Percentiles rank a stretch among this genome's conserved stretches.
phyloP scores from a whole-genome alignment of 441 rosid species.

The Eruca vesicaria region DNA sequence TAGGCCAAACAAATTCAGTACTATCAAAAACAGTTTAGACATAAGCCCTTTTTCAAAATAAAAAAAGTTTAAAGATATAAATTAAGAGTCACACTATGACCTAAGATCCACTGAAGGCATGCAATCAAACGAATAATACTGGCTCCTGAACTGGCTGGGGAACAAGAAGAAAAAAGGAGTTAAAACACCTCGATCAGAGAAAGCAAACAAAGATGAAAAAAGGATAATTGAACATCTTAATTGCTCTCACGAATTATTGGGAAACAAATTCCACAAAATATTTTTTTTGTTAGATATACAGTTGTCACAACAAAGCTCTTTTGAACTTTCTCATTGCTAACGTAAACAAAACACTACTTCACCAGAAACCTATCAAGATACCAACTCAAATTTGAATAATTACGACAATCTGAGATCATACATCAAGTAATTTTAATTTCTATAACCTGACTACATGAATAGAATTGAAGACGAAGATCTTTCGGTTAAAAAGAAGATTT shows the following conservation, averaged over 20 bases:
- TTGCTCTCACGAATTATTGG: constrained; percentile 92
- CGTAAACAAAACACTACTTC: constrained; percentile 64
- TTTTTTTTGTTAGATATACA: constrained; percentile 89
- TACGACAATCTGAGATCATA: background rate
- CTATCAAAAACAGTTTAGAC: background rate
- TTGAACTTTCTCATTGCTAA: constrained; percentile 70
- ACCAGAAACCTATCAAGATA: too few species aligned
- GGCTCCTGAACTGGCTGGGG: too few species aligned
- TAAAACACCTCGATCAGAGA: too few species aligned
- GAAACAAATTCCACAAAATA: constrained; percentile 83
- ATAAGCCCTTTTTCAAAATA: too few species aligned
- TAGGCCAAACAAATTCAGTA: background rate
- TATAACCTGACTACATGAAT: background rate
- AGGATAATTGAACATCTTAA: constrained; percentile 54
- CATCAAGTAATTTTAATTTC: background rate
- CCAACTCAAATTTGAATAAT: background rate
- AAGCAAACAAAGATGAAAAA: too few species aligned
- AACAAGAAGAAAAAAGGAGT: too few species aligned
- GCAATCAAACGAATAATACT: background rate
- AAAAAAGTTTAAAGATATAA: background rate
- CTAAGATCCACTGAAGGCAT: too few species aligned
- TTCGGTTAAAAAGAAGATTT: background rate
- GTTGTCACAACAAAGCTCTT: constrained; percentile 73
- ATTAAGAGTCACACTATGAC: background rate
- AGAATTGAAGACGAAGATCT: background rate